Evolutionary conservation across 768 basidiomycete genomes (phyloP), one percentile per base, ranked within the genome.

Genomic region (Suillus hirtellus): DNA sequence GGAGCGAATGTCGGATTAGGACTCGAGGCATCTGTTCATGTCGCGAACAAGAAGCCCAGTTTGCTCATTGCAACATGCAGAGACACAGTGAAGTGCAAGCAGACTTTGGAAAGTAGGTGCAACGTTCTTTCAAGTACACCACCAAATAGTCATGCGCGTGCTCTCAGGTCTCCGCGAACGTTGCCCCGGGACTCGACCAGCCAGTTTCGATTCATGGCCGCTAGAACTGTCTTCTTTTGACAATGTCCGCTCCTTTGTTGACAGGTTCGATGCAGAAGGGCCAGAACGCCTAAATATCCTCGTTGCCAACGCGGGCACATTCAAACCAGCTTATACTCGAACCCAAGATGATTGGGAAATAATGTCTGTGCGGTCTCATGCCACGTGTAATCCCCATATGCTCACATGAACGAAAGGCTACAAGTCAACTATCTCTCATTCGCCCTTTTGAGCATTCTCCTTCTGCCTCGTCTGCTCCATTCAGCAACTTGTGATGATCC

Each of bases 311-410:
- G 78, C 76, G 1, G 77, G 73, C 9, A 59, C 71, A 9, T 60
- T 66, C 1, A 17, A 21, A 1, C 2, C 1, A 0, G 44, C 60
- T 1, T 77, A 78, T 44, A 38, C 64, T n/a, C 62, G 66, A n/a
- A 80, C 80, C 0, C 46, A 64, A 1, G 84, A 86, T 64, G 83
- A 80, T 9, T 85, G 80, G 81, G 84, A 86, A 66, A 34, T 69
- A 37, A 72, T 67, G 84, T 84, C 62, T 34, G 72, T 69, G 17
- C 42, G n/a, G 8, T 37, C 12, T 3, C 10, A 15, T 15, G 14
- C 4, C 24, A 27, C 17, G 9, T 10, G 44, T 35, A 3, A n/a
- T 27, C 19, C 21, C 24, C 9, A 60, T 21, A 8, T n/a, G 31
- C 46, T 65, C 21, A 49, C n/a, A 38, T 60, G 47, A 31, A 14